Percentiles rank a stretch among this genome's conserved stretches.
phyloP scores from a whole-genome alignment of 2,329 filamentous ascomycete genomes.

The Colletotrichum paranaense region DNA sequence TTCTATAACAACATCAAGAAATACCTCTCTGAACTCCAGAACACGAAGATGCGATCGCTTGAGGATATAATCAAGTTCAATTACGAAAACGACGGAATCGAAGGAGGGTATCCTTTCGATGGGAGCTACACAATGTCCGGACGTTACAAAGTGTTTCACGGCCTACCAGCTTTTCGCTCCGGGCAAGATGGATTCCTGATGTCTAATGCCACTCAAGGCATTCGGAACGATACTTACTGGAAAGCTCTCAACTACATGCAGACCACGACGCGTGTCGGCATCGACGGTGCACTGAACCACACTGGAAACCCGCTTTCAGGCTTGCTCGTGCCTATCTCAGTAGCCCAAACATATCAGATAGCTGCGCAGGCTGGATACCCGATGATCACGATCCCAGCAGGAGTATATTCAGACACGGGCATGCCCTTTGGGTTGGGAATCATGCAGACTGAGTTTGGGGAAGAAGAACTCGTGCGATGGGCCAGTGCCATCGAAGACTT shows the following conservation, averaged over 20 bases:
- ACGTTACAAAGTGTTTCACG: conserved; percentile 46
- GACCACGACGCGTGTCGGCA: conserved; percentile 71
- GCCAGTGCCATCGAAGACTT: conserved; percentile 72
- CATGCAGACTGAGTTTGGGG: conserved; percentile 68
- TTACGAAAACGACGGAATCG: conserved; percentile 69
- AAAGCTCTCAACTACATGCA: conserved; percentile 72
- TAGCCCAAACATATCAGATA: conserved; percentile 74
- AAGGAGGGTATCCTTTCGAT: conserved; percentile 68
- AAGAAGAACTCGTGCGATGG: conserved; percentile 67
- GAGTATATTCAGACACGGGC: conserved; percentile 58
- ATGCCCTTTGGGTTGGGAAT: conserved; percentile 72
- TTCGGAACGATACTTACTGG: conserved; percentile 73
- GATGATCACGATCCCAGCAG: conserved; percentile 75
- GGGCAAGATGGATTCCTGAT: conserved; percentile 79
- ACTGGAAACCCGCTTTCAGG: conserved; percentile 62
- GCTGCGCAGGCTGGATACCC: conserved; percentile 82
- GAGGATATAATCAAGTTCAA: conserved; percentile 75
- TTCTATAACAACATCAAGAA: conserved; percentile 71
- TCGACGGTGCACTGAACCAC: conserved; percentile 66
- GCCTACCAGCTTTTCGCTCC: conserved; percentile 67
- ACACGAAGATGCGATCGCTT: conserved; percentile 68
- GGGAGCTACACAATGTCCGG: not conserved
- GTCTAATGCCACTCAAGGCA: conserved; percentile 68
- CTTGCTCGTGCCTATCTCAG: conserved; percentile 75
- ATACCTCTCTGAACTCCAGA: conserved; percentile 71